phyloP scores from a whole-genome alignment of 805 yeast species.

The Cyberlindnera veronae region DNA sequence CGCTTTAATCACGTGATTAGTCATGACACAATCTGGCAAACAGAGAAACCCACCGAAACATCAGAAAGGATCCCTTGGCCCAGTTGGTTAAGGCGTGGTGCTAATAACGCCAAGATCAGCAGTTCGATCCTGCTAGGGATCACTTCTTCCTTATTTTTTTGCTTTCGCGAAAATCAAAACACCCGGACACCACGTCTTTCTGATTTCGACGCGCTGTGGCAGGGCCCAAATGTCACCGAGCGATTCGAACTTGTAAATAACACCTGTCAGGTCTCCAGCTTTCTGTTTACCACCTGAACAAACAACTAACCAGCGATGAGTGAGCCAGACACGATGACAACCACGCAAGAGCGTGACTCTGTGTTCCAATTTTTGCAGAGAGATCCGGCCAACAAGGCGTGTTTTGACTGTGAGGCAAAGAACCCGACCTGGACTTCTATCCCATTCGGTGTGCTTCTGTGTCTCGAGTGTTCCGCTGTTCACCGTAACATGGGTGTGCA shows the following conservation, averaged over 20 bases:
- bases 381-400: constrained; percentile 71
- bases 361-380: constrained; percentile 32
- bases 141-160: constrained; percentile 33
- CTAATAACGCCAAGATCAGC: constrained; percentile 64
- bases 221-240: too few species aligned
- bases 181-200: neutral
- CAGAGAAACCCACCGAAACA: too few species aligned
- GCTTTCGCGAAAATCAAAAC: neutral
- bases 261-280: too few species aligned
- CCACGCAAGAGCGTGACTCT: constrained; percentile 23
- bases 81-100: constrained; percentile 60
- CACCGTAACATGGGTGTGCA: constrained; percentile 97
- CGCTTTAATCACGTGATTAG: too few species aligned
- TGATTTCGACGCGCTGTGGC: too few species aligned
- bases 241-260: too few species aligned
- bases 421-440: constrained; percentile 99
- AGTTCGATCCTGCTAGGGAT: constrained; percentile 88
- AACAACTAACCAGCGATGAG: too few species aligned
- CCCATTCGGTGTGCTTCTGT: constrained; percentile 89
- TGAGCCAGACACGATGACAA: constrained; percentile 20
- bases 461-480: constrained; percentile 92
- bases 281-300: too few species aligned
- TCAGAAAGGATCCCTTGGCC: constrained; percentile 51
- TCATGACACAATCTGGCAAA: too few species aligned
- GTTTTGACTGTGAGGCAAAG: constrained; percentile 92